phyloP scores from a whole-genome alignment of 2,329 filamentous ascomycete genomes.

The Sphaerulina populicola region DNA sequence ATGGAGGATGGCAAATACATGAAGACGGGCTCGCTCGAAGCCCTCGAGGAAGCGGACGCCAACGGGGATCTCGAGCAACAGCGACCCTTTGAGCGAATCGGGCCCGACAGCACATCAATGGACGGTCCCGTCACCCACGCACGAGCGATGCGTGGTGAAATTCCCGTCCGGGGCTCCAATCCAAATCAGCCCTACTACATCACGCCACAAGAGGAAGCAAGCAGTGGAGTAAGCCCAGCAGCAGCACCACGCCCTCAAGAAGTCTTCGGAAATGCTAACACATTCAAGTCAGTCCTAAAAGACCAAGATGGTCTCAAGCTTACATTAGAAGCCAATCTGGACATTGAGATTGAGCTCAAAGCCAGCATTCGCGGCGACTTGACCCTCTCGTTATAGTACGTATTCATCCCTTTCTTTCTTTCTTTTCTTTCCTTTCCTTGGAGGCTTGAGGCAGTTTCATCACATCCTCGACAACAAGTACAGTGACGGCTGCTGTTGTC shows the following conservation, averaged over 20 bases:
- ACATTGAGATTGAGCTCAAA: slow-evolving; percentile 78
- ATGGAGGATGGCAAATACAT: slow-evolving; percentile 45
- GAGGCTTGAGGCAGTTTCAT: not conserved
- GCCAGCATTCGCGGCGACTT: slow-evolving; percentile 78
- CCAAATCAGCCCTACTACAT: slow-evolving; percentile 43
- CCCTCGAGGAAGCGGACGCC: slow-evolving; percentile 45
- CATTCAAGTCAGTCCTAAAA: slow-evolving; percentile 33
- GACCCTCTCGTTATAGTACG: slow-evolving; percentile 67
- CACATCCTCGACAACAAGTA: not conserved
- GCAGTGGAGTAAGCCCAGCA: slow-evolving; percentile 16
- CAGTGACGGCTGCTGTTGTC: not conserved
- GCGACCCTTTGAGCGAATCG: slow-evolving; percentile 49
- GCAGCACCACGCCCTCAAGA: not conserved
- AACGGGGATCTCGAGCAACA: slow-evolving; percentile 42
- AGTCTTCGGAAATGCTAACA: not conserved
- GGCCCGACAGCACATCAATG: slow-evolving; percentile 49
- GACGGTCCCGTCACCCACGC: slow-evolving; percentile 49
- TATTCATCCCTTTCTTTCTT: slow-evolving; percentile 23
- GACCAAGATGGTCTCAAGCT: slow-evolving; percentile 61
- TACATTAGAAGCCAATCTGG: slow-evolving; percentile 67
- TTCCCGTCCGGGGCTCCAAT: slow-evolving; percentile 46
- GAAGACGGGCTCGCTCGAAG: slow-evolving; percentile 43
- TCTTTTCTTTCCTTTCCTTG: slow-evolving; percentile 23
- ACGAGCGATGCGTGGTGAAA: slow-evolving; percentile 47
- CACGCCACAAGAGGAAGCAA: slow-evolving; percentile 21